Evolutionary conservation across 2,329 filamentous ascomycete species (phyloP).

Genomic region (Pseudogymnoascus verrucosus): DNA sequence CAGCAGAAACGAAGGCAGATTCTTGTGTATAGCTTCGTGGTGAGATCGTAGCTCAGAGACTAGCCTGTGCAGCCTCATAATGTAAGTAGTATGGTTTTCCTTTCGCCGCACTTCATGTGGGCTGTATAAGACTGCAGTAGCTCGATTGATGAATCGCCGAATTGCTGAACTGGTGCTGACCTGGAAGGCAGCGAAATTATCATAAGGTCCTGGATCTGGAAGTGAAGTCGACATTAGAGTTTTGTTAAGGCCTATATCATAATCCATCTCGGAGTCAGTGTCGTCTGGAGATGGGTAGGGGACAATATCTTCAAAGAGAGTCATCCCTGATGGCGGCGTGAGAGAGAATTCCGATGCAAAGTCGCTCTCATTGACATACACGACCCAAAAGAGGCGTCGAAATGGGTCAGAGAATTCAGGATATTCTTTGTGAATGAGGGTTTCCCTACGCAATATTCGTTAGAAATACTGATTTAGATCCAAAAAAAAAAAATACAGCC

Average conservation of each 20-base stretch:
- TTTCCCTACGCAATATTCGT: not conserved
- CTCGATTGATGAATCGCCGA: conserved; percentile 25
- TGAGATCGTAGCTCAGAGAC: conserved; percentile 18
- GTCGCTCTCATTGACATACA: conserved; percentile 27
- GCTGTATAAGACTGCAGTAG: conserved; percentile 27
- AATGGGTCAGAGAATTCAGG: conserved; percentile 21
- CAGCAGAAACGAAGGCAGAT: conserved; percentile 22
- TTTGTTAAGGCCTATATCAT: not conserved
- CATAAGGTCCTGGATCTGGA: not conserved
- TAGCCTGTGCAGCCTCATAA: conserved; percentile 22
- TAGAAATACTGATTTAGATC: not conserved
- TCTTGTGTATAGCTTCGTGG: conserved; percentile 22
- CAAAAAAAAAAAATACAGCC: not conserved
- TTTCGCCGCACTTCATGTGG: conserved; percentile 18
- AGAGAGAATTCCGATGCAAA: conserved; percentile 27
- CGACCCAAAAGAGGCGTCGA: conserved; percentile 25
- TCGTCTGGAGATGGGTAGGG: conserved; percentile 18
- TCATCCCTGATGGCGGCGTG: conserved; percentile 25
- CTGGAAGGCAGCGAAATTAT: conserved; percentile 27
- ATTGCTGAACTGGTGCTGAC: conserved; percentile 28
- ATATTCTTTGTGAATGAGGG: not conserved
- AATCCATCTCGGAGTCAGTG: not conserved
- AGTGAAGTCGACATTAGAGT: conserved; percentile 2
- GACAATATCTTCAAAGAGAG: conserved; percentile 24
- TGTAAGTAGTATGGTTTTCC: conserved; percentile 17